A percentile compares a stretch with the other conserved stretches of the same genome.
phyloP scores from a whole-genome alignment of 768 basidiomycete species.

The Trametopsis cervina region DNA sequence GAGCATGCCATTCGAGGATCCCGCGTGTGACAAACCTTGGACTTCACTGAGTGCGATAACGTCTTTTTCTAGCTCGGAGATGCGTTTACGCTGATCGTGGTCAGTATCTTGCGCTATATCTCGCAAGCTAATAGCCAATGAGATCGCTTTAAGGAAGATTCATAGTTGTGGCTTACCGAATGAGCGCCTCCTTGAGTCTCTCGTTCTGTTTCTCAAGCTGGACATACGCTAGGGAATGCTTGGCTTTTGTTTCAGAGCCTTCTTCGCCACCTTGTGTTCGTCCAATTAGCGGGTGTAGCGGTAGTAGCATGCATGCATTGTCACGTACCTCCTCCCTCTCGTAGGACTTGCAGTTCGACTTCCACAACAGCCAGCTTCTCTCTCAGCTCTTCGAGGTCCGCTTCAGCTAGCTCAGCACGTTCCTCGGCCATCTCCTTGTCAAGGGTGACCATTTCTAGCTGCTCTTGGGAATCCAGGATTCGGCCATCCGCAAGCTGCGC shows the following conservation, averaged over 20 bases:
- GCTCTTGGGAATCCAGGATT: constrained; percentile 75
- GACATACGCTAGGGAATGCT: constrained; percentile 59
- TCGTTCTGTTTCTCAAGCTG: constrained; percentile 98
- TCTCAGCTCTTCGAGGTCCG: constrained; percentile 69
- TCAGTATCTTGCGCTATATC: constrained; percentile 88
- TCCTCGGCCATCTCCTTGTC: constrained; percentile 98
- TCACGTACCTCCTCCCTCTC: constrained; percentile 39
- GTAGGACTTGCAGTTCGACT: constrained; percentile 77
- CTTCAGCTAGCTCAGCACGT: constrained; percentile 71
- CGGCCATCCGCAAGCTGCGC: constrained; percentile 62
- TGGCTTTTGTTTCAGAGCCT: constrained; percentile 31
- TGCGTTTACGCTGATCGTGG: constrained; percentile 70
- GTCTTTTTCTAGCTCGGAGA: constrained; percentile 88
- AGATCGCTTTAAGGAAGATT: background rate
- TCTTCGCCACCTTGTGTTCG: constrained; percentile 18
- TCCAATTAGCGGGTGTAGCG: background rate
- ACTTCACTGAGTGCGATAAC: constrained; percentile 71
- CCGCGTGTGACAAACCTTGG: constrained; percentile 43
- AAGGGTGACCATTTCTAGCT: constrained; percentile 90
- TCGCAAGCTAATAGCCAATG: constrained; percentile 52
- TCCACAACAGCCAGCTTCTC: constrained; percentile 76
- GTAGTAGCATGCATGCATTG: background rate
- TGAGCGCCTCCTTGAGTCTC: constrained; percentile 87
- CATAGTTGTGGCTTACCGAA: constrained; percentile 43
- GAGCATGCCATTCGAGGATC: no score